A percentile compares a stretch with the other conserved stretches of the same genome.
phyloP scores from a whole-genome alignment of 2,329 filamentous ascomycete genomes.

The Nigrospora sphaerica region DNA sequence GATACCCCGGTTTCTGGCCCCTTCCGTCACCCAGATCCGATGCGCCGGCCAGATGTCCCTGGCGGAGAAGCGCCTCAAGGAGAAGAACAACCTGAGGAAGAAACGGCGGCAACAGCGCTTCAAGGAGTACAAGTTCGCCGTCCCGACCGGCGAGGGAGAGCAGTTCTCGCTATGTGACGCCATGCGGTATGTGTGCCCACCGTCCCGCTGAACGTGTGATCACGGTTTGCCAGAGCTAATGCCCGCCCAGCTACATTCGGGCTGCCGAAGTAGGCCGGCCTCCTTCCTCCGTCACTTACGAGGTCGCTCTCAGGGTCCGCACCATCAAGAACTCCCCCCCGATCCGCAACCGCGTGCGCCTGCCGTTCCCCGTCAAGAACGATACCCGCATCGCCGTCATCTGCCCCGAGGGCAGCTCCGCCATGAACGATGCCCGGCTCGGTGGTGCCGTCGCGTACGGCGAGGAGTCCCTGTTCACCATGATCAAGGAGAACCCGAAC shows the following conservation, averaged over 20 bases:
- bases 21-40: conserved; percentile 35
- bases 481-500: conserved; percentile 59
- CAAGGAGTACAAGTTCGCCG: conserved; percentile 55
- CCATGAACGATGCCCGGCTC: conserved; percentile 64
- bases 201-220: not conserved
- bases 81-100: conserved; percentile 46
- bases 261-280: conserved; percentile 84
- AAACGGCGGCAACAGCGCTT: conserved; percentile 58
- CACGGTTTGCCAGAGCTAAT: conserved; percentile 1
- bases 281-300: conserved; percentile 74
- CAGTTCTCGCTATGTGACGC: conserved; percentile 85
- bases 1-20: conserved; percentile 43
- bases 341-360: conserved; percentile 77
- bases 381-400: conserved; percentile 87
- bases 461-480: conserved; percentile 77
- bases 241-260: conserved; percentile 67
- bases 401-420: conserved; percentile 71
- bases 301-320: conserved; percentile 74
- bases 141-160: conserved; percentile 53
- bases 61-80: conserved; percentile 34
- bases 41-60: conserved; percentile 23
- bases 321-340: conserved; percentile 81
- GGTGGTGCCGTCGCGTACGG: conserved; percentile 80
- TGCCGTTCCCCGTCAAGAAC: conserved; percentile 85
- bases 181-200: conserved; percentile 59